A percentile compares a stretch with the other conserved stretches of the same genome.
Conservation (phyloP, 768 basidiomycete species). For the Tricholoma saponaceum region DNA sequence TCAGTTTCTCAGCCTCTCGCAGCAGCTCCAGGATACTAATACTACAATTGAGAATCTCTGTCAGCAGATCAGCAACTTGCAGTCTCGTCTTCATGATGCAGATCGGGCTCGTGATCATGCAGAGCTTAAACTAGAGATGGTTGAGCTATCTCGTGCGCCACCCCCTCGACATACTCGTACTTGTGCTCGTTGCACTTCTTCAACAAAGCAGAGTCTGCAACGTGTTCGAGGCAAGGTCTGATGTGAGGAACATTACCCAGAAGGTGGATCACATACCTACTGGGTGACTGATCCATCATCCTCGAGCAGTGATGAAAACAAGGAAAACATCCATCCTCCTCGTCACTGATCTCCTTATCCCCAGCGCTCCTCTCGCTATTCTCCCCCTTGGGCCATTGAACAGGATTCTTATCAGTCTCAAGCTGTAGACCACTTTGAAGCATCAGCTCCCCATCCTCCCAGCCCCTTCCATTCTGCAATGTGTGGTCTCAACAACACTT, state of each 20-base stretch:
- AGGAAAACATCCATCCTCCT: background rate
- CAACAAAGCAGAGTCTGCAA: background rate
- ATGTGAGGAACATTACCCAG: background rate
- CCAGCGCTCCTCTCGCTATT: background rate
- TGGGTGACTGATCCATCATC: background rate
- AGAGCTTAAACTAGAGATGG: constrained; percentile 10
- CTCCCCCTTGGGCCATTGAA: background rate
- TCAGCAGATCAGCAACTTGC: background rate
- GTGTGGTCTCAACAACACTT: background rate
- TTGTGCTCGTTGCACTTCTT: background rate
- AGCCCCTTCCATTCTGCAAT: background rate
- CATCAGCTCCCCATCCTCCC: background rate
- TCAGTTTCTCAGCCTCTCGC: constrained; percentile 18
- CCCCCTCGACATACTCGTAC: background rate
- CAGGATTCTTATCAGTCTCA: background rate
- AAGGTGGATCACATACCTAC: background rate
- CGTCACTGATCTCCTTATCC: background rate
- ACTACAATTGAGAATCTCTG: constrained; percentile 14
- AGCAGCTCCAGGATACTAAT: constrained; percentile 24
- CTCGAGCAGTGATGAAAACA: background rate
- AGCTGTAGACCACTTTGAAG: background rate
- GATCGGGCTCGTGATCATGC: constrained; percentile 13
- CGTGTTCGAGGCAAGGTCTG: background rate
- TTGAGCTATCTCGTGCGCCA: constrained; percentile 3
- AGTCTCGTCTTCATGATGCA: constrained; percentile 9